Evolutionary conservation across 2,329 filamentous ascomycete species (phyloP).

Genomic region (Claviceps purpurea): DNA sequence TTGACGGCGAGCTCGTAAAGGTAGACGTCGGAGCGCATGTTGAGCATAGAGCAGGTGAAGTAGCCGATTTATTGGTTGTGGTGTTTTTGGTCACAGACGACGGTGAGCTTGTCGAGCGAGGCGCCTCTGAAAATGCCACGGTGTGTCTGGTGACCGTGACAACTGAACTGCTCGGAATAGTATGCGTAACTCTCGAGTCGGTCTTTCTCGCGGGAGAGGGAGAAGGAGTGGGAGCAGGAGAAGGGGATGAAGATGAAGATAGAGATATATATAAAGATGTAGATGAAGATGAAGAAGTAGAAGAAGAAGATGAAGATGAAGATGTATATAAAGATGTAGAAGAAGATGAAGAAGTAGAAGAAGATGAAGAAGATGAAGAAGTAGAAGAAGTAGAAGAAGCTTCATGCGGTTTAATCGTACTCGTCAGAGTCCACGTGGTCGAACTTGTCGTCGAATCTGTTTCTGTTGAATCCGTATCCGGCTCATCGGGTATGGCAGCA

Average conservation of each 20-base stretch:
- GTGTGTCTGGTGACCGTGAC: conserved; percentile 24
- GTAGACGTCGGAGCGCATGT: neutral
- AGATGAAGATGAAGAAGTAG: no score
- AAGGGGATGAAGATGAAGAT: no score
- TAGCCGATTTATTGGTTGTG: neutral
- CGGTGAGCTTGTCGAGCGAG: conserved; percentile 8
- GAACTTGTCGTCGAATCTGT: conserved; percentile 15
- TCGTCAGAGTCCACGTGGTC: neutral
- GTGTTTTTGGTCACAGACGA: neutral
- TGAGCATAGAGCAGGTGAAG: neutral
- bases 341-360: no score
- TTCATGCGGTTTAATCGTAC: neutral
- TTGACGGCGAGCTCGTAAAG: neutral
- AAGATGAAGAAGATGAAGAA: no score
- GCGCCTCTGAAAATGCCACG: conserved; percentile 16
- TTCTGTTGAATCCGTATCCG: neutral
- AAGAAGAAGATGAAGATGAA: no score
- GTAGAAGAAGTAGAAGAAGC: neutral
- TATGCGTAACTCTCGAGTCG: conserved; percentile 24
- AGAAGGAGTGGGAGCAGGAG: neutral
- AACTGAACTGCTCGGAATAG: conserved; percentile 20
- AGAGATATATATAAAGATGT: no score
- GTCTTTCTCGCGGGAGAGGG: conserved; percentile 12
- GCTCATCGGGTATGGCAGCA: conserved; percentile 16
- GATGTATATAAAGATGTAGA: no score